These are phyloP conservation scores for Fusarium floridanum DNA, from an alignment of 2,329 filamentous ascomycete genomes.

Conservation along the genomic window DNA sequence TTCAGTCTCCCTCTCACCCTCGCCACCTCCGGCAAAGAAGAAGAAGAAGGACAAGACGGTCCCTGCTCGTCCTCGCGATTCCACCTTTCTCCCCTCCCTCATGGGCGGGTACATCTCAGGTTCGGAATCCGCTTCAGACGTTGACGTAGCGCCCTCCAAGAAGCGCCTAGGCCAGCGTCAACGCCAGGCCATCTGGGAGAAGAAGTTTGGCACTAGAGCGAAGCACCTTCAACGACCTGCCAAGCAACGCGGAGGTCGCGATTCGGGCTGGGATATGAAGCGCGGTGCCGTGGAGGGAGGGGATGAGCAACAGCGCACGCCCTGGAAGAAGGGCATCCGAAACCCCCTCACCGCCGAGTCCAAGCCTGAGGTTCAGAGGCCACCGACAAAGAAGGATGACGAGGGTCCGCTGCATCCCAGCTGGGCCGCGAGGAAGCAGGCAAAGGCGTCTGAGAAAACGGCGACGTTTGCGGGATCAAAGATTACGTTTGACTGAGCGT, in stretches of 20 bases:
- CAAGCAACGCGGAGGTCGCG: conserved; percentile 52
- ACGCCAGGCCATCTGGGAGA: conserved; percentile 83
- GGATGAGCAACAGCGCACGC: conserved; percentile 54
- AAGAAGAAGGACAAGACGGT: conserved; percentile 49
- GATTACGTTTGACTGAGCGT: conserved; percentile 67
- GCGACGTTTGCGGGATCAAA: conserved; percentile 69
- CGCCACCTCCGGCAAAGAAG: conserved; percentile 51
- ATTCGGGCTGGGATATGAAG: conserved; percentile 70
- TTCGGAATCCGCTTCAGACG: conserved; percentile 76
- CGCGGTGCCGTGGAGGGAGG: conserved; percentile 65
- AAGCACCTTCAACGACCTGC: conserved; percentile 69
- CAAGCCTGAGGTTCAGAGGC: conserved; percentile 27
- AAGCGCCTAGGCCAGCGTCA: conserved; percentile 86
- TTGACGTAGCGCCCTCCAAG: conserved; percentile 71
- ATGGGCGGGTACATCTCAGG: conserved; percentile 86
- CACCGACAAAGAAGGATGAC: conserved; percentile 58
- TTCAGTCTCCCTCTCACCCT: conserved; percentile 50
- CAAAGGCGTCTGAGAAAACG: conserved; percentile 67
- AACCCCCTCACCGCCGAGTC: conserved; percentile 48
- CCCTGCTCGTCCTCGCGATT: conserved; percentile 49
- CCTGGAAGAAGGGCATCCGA: conserved; percentile 67
- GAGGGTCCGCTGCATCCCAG: conserved; percentile 72
- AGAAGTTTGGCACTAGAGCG: conserved; percentile 80
- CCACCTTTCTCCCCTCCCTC: conserved; percentile 79
- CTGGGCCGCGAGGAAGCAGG: conserved; percentile 74